Evolutionary conservation across 176 grass and related monocot genomes (phyloP).

Genomic region (Eragrostis nindensis): DNA sequence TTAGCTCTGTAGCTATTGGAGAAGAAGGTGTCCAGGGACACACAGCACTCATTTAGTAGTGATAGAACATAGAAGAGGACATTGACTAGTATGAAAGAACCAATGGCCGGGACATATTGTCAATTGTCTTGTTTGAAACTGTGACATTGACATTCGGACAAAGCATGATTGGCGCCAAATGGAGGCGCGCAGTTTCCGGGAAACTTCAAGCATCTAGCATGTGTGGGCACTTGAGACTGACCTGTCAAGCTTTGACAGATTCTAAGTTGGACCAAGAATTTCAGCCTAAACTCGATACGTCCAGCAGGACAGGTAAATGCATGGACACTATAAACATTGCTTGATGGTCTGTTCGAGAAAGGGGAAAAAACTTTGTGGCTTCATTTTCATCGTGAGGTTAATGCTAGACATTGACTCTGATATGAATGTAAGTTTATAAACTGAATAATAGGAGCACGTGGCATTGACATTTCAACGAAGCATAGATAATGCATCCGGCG

Average conservation of each 20-base stretch:
- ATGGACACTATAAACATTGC: neutral
- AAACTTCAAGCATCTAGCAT: constrained; percentile 8
- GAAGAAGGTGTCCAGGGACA: neutral
- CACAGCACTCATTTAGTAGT: neutral
- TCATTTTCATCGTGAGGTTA: neutral
- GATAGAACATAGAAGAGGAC: neutral
- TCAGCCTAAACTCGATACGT: neutral
- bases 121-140: neutral
- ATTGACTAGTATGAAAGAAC: neutral
- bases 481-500: neutral
- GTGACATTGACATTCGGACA: constrained; percentile 22
- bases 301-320: neutral
- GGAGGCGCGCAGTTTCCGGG: neutral
- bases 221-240: neutral
- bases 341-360: neutral
- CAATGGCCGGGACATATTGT: too few relatives aligned
- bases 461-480: neutral
- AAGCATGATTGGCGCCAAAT: neutral
- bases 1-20: neutral
- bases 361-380: neutral
- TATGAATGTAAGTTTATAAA: neutral
- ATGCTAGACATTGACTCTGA: neutral
- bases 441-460: neutral
- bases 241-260: neutral
- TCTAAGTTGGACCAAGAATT: neutral